phyloP scores from a whole-genome alignment of 2,329 filamentous ascomycete genomes.

The Hypoxylon sp. region DNA sequence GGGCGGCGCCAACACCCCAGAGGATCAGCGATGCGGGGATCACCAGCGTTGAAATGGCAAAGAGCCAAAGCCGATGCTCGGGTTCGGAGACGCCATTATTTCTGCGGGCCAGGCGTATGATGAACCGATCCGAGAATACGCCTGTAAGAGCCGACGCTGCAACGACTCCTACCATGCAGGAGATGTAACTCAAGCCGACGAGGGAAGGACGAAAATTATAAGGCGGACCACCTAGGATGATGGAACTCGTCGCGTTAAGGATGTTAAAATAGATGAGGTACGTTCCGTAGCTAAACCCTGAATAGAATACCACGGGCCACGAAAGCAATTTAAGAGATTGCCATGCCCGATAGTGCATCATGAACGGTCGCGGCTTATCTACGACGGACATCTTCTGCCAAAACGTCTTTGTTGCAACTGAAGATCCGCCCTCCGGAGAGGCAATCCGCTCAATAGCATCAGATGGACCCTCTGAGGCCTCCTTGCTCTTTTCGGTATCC shows the following conservation, averaged over 20 bases:
- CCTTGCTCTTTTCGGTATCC: constrained; percentile 29
- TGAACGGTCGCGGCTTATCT: constrained; percentile 57
- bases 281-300: constrained; percentile 58
- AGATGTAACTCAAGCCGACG: constrained; percentile 56
- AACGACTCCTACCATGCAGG: constrained; percentile 53
- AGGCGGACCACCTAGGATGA: constrained; percentile 54
- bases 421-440: constrained; percentile 40
- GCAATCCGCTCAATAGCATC: constrained; percentile 30
- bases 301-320: constrained; percentile 59
- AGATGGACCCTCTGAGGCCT: constrained; percentile 36
- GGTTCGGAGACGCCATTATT: constrained; percentile 59
- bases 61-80: constrained; percentile 58
- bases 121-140: constrained; percentile 54
- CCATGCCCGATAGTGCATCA: constrained; percentile 55
- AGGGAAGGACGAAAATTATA: constrained; percentile 57
- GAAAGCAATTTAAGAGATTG: constrained; percentile 55
- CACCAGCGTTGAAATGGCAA: constrained; percentile 49
- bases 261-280: constrained; percentile 60
- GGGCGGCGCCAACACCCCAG: constrained; percentile 52
- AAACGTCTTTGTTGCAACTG: constrained; percentile 54
- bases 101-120: constrained; percentile 55
- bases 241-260: constrained; percentile 58
- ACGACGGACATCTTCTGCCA: constrained; percentile 57
- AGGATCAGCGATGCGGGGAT: constrained; percentile 48
- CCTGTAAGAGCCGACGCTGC: constrained; percentile 50